These are phyloP conservation scores for Geotrichum restrictum DNA, from an alignment of 1,139 yeast genomes.

Conservation along the genomic window DNA sequence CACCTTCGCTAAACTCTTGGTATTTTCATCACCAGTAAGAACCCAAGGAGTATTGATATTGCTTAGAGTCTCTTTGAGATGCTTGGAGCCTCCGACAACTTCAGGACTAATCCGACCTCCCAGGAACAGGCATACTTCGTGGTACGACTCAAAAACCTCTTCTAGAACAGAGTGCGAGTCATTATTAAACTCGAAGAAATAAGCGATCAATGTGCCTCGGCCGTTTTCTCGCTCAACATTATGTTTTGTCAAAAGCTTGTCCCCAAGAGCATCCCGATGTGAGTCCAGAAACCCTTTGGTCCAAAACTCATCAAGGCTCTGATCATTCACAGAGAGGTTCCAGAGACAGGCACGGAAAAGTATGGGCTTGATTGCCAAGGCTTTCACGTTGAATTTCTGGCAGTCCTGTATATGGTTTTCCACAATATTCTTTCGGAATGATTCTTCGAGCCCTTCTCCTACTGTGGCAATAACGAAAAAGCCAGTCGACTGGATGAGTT, in stretches of 20 bases:
- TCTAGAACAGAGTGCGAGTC: slow-evolving; percentile 7
- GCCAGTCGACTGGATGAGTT: slow-evolving; percentile 9
- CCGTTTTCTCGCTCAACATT: background rate
- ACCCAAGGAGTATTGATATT: slow-evolving; percentile 19
- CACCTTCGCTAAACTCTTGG: slow-evolving; percentile 18
- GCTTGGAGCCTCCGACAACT: slow-evolving; percentile 15
- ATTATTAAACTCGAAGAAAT: slow-evolving; percentile 15
- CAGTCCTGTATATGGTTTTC: slow-evolving; percentile 6
- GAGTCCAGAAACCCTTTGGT: slow-evolving; percentile 3
- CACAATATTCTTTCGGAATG: background rate
- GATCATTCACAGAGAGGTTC: slow-evolving; percentile 1
- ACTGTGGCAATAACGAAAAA: slow-evolving; percentile 12
- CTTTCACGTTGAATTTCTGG: slow-evolving; percentile 8
- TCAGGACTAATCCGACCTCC: slow-evolving; percentile 18
- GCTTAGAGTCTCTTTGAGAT: slow-evolving; percentile 12
- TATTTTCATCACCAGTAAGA: slow-evolving; percentile 9
- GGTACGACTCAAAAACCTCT: background rate
- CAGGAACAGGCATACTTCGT: slow-evolving; percentile 1
- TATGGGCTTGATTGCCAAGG: slow-evolving; percentile 10
- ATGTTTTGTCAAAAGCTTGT: background rate
- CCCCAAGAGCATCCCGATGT: slow-evolving; percentile 6
- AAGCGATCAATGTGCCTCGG: background rate
- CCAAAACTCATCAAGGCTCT: slow-evolving; percentile 20
- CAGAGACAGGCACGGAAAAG: slow-evolving; percentile 20
- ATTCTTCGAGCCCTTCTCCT: slow-evolving; percentile 1